These are phyloP conservation scores for Tolypocladium amazonense DNA, from an alignment of 2,329 filamentous ascomycete species.

Conservation along the genomic window DNA sequence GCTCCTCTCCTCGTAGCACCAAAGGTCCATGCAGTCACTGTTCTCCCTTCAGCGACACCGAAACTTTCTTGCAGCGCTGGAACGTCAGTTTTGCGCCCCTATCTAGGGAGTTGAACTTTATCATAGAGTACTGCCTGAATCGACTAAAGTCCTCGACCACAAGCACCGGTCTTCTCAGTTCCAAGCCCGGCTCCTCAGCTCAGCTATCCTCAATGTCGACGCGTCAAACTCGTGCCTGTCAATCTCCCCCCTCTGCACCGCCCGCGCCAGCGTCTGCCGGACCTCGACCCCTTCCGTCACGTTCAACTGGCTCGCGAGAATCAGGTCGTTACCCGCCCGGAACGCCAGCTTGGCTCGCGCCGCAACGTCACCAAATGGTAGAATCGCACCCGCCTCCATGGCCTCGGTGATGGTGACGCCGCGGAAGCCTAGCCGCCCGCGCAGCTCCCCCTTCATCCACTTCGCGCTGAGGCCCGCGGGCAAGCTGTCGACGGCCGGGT, in stretches of 20 bases:
- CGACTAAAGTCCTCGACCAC: too few species aligned
- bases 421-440: neutral
- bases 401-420: conserved; percentile 1
- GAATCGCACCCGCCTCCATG: conserved; percentile 5
- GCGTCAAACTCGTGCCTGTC: neutral
- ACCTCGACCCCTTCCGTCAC: neutral
- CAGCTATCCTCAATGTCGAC: neutral
- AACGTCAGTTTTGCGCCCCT: too few species aligned
- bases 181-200: neutral
- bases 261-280: neutral
- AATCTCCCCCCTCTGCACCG: neutral
- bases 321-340: neutral
- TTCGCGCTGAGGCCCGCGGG: conserved; percentile 3
- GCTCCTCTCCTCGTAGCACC: too few species aligned
- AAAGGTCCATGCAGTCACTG: too few species aligned
- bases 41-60: too few species aligned
- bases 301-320: neutral
- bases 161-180: neutral
- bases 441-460: conserved; percentile 5
- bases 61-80: too few species aligned
- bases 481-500: conserved; percentile 2
- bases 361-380: neutral
- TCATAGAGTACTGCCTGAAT: too few species aligned
- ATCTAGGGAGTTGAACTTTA: neutral
- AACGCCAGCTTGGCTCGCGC: neutral